Base-by-base conservation (phyloP, 495 filamentous ascomycete species). In the Penicillium odoratum region DNA sequence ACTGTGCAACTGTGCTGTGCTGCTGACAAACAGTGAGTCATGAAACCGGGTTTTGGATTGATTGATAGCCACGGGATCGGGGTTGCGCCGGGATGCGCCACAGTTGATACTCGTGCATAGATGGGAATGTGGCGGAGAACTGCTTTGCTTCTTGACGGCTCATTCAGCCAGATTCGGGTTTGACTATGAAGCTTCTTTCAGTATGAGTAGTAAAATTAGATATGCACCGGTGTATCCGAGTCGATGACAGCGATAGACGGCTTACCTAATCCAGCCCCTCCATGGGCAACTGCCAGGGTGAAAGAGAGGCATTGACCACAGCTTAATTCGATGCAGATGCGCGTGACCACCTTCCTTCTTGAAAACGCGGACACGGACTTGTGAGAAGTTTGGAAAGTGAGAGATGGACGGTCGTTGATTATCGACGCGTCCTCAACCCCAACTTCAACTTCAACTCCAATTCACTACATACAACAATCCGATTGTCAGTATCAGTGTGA, bases 221-320 rank as follows among this genome's bases (percentile, higher is more conserved):
- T 38, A 15, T 13, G 38, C 38, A 40, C 38, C 38, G 15, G 15
- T 15, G 28, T 28, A 48, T 48, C 46, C 11, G 28, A 16, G 4
- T 48, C 46, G 26, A 30, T 31, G 38, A 40, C 38, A 4, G 15
- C 38, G 15, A 40, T 40, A 40, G 4, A 15, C 3, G 4, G 38
- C 38, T 48, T 48, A 48, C 46, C 15, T 48, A 48, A 48, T 48
- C 46, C 8, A 30, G 4, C 46, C 46, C 46, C 46, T 48, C 46
- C 46, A 48, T 48, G 7, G 13, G 15, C 46, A 48, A 30, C 2
- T 21, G 44, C 26, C 44, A 13, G 40, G 40, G 5, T 46, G 4
- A 7, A 48, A 29, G 46, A 48, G 26, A 48, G 46, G 46, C 46
- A 48, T 48, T 48, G 46, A 48, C 46, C 28, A 48, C 28, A 31